phyloP scores from a whole-genome alignment of 192 early-diverging fungal genomes.

The Rhizophagus sp. region DNA sequence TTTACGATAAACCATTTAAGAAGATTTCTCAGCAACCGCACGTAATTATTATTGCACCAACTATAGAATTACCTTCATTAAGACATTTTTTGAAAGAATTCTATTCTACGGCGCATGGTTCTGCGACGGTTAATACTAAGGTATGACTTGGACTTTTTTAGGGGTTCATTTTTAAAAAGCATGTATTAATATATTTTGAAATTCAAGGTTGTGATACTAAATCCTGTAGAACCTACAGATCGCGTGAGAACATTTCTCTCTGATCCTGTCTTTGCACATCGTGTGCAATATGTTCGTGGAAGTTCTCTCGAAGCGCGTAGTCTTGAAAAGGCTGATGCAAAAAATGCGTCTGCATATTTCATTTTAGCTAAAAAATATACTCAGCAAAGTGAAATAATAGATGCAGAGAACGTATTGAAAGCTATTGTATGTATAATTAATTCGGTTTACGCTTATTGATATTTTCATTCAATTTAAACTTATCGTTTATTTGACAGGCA shows the following conservation, averaged over 20 bases:
- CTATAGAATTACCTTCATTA: conserved; percentile 30
- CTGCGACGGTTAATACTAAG: conserved; percentile 26
- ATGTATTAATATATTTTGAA: neutral
- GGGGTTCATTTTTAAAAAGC: neutral
- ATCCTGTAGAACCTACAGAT: conserved; percentile 27
- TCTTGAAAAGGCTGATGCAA: conserved; percentile 19
- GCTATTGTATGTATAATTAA: conserved; percentile 14
- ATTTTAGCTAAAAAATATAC: conserved; percentile 32
- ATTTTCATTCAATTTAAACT: neutral
- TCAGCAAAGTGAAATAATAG: conserved; percentile 31
- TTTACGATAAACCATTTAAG: conserved; percentile 24
- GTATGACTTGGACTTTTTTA: neutral
- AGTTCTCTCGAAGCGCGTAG: conserved; percentile 29
- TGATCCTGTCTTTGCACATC: conserved; percentile 27
- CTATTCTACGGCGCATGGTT: conserved; percentile 29
- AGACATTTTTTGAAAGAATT: conserved; percentile 33
- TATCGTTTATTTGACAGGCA: conserved; percentile 3
- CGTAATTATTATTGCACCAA: conserved; percentile 32
- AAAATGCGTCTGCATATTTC: conserved; percentile 29
- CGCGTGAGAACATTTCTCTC: conserved; percentile 29
- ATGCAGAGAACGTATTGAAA: conserved; percentile 33
- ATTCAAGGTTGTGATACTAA: conserved; percentile 27
- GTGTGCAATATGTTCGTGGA: conserved; percentile 31
- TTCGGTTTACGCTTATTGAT: neutral
- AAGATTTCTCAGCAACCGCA: conserved; percentile 31